phyloP scores from a whole-genome alignment of 768 basidiomycete species.

The Russula sp. region DNA sequence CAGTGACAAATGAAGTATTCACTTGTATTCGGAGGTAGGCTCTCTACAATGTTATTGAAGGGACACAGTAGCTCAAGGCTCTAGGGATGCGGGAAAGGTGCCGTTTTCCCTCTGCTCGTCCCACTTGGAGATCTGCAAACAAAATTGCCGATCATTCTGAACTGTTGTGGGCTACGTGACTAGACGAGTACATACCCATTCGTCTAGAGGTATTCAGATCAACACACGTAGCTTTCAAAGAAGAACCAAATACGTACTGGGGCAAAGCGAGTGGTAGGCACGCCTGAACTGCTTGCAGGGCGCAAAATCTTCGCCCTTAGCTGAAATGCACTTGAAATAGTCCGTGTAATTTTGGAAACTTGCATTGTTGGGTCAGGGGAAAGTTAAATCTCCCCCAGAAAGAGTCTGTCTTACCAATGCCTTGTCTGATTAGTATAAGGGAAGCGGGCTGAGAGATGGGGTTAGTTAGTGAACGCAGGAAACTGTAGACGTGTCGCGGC shows the following conservation, averaged over 20 bases:
- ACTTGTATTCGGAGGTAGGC: not conserved
- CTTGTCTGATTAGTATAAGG: constrained; percentile 91
- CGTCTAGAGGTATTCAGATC: constrained; percentile 45
- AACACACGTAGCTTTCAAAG: constrained; percentile 5
- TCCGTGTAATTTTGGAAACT: constrained; percentile 97
- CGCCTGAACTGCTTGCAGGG: constrained; percentile 98
- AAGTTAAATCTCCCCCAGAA: not conserved
- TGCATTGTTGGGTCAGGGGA: constrained; percentile 1
- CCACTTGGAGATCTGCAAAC: constrained; percentile 67
- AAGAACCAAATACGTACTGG: constrained; percentile 59
- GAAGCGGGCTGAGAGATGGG: constrained; percentile 57
- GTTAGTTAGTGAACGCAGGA: constrained; percentile 12
- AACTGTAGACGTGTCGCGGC: not conserved
- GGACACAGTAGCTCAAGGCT: constrained; percentile 42
- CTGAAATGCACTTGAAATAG: constrained; percentile 95
- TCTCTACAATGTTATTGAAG: constrained; percentile 4
- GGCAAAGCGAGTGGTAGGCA: constrained; percentile 94
- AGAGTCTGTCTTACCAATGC: constrained; percentile 67
- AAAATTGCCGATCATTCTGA: not conserved
- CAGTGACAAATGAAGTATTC: not conserved
- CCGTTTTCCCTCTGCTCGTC: constrained; percentile 94
- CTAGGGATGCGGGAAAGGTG: constrained; percentile 87
- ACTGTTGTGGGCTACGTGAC: not conserved
- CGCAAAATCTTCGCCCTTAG: constrained; percentile 97
- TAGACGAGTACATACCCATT: constrained; percentile 60